Base-by-base conservation (phyloP, 2,329 filamentous ascomycete genomes). In the Ceratocystis colombiana region DNA sequence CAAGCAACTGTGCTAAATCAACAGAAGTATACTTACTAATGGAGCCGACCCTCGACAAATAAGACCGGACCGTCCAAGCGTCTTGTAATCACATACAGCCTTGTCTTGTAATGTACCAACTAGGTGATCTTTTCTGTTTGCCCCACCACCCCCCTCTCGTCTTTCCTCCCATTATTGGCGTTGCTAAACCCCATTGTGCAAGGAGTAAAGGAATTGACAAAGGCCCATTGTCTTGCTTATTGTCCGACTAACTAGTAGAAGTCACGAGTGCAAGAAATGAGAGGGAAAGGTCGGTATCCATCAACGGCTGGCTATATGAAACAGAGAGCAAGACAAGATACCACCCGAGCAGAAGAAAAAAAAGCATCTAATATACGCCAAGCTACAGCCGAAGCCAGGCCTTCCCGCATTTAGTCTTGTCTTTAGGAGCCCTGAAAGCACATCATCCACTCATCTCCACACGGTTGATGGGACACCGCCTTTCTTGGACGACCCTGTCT, bases 211-310 rank as follows among this genome's bases (percentile, higher is more conserved):
- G 37, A 41, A 41, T 41, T 30, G 44, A 62, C 61, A 62, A 62
- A 62, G 61, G 61, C n/a, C 61, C 61, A 46, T 62, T 44, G 61
- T 62, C 61, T 53, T 57, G 28, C 15, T 59, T 59, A 59, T 59
- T 59, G 55, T 59, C 30, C 12, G 30, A 20, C 55, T 37, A 20
- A 5, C 55, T 7, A 25, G 28, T 8, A 37, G 12, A 30, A 7
- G 55, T 20, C 50, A 55, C 17, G 25, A 15, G 37, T 15, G 37
- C 10, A 15, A 28, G 22, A 12, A 5, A 25, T 15, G 22, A 30
- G 5, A 59, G 17, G 28, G 12, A 22, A 20, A 59, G 3, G 55
- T n/a, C 33, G 30, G 55, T 20, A 17, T 28, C 30, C 55, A 28
- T 37, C 7, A 8, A 30, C 30, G 28, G 33, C 55, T 20, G 55